Base-by-base conservation (phyloP, 2,329 filamentous ascomycete species). In the Penicillium sp. region DNA sequence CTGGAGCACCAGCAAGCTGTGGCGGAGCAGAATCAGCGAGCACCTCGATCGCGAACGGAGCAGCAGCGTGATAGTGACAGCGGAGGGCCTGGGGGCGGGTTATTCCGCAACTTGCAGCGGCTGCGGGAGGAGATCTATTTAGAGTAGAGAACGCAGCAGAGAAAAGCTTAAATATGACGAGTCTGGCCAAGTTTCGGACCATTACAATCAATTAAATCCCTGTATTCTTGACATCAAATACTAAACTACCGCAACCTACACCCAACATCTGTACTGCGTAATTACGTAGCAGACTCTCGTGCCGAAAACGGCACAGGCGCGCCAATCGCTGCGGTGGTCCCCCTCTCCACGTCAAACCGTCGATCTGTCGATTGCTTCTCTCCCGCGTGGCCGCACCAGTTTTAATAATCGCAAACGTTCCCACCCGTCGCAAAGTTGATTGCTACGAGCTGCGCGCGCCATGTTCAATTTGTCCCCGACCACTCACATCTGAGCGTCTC, bases 81-180 rank as follows among this genome's bases (percentile, higher is more conserved):
- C 63, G 75, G 73, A 55, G 79, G 78, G 48, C 77, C 77, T 37
- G 79, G 76, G 4, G 80, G 80, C 65, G 83, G 83, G 1, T 79
- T 85, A 63, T 79, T 85, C 67, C 78, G 80, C 64, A 83, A 83
- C 65, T 66, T 85, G 57, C 79, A 83, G 61, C 81, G 83, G 54
- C 71, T 85, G 65, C 80, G 82, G 54, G 82, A 83, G 60, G 82
- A 84, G 62, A 81, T 84, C 48, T 83, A 83, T 64, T 73, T 83
- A 60, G 82, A 84, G 62, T 83, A 64, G 56, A 48, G 14, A 16
- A 26, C 25, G 19, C 19, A 22, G 19, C 19, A 22, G 19, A 13
- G 19, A 38, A n/a, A 52, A 52, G 48, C 48, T 22, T 52, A 37
- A 13, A 52, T 35, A 33, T 14, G 0, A 22, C n/a, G 22, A 14